Evolutionary conservation across 1,284 basidiomycete genomes (phyloP).

Genomic region (Coriolopsis trogii): DNA sequence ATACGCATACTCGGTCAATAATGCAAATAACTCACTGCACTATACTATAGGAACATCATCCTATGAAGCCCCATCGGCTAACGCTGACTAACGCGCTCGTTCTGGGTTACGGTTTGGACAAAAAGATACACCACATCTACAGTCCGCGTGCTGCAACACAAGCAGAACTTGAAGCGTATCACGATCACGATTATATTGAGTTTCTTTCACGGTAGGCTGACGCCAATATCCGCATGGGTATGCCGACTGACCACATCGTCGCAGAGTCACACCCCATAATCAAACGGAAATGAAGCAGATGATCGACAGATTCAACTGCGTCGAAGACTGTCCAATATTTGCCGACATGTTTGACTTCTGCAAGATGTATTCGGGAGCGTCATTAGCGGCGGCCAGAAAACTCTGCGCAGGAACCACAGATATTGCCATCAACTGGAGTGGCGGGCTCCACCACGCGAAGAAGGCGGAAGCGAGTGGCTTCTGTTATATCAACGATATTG

Average conservation of each 20-base stretch:
- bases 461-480: conserved; percentile 96
- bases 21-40: not conserved
- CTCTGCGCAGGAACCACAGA: conserved; percentile 87
- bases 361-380: conserved; percentile 89
- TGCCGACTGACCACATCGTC: not conserved
- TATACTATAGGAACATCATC: conserved; percentile 88
- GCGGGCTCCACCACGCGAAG: conserved; percentile 95
- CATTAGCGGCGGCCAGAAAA: conserved; percentile 88
- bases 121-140: conserved; percentile 92
- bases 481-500: conserved; percentile 96
- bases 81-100: conserved; percentile 96
- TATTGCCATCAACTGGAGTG: conserved; percentile 98
- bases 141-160: conserved; percentile 88
- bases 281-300: conserved; percentile 73
- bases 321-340: conserved; percentile 95
- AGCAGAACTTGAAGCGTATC: conserved; percentile 89
- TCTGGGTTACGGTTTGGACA: conserved; percentile 94
- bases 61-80: conserved; percentile 97
- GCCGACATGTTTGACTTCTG: conserved; percentile 93
- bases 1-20: not conserved
- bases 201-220: conserved; percentile 83
- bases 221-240: not conserved
- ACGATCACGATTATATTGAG: conserved; percentile 94
- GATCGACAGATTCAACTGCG: conserved; percentile 85
- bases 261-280: conserved; percentile 82